Base-by-base conservation (phyloP, 768 basidiomycete genomes). In the Phlegmacium glaucopus region DNA sequence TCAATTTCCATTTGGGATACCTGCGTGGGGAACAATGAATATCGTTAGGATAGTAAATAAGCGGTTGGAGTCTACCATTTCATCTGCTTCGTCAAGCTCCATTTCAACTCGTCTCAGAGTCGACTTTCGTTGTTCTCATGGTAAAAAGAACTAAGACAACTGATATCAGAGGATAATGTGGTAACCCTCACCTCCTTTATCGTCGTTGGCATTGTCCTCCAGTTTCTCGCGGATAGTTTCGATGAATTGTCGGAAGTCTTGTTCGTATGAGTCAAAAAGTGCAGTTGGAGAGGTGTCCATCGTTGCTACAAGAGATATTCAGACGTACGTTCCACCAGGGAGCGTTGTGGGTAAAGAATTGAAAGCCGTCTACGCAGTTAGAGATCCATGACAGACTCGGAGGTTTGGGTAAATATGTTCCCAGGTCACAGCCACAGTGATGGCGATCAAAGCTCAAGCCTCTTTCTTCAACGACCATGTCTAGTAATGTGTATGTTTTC, bases 1-100 rank as follows among this genome's bases (percentile, higher is more conserved):
- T 99, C 96, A 48, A 99, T 87, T 71, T 97, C 95, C 95, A 99
- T 96, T 79, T 99, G 96, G 39, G 93, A 93, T 55, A 97, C 80
- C 95, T 98, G 35, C 34, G 26, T 6, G 38, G 44, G 43, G 44
- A 22, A 34, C 41, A 45, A 48, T 41, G 18, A 22, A 22, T 22
- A 22, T 22, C 22, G 22, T 22, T 5, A 22, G 22, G 22, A 22
- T 22, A 22, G 22, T 22, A 22, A 22, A 22, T 22, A 10, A 27
- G 12, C 29, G 43, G 6, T 9, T 10, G n/a, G 29, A 8, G 60
- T 80, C 40, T 59, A 87, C 94, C 81, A 97, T 93, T 75, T 98
- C 96, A 56, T 96, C 94, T 0, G 94, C 95, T 67, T 99, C 96
- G 63, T 99, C 96, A 4, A 99, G 72, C 63, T 98, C 95, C 80